Conservation (phyloP, 805 yeast species). For the Candida insectalens region DNA sequence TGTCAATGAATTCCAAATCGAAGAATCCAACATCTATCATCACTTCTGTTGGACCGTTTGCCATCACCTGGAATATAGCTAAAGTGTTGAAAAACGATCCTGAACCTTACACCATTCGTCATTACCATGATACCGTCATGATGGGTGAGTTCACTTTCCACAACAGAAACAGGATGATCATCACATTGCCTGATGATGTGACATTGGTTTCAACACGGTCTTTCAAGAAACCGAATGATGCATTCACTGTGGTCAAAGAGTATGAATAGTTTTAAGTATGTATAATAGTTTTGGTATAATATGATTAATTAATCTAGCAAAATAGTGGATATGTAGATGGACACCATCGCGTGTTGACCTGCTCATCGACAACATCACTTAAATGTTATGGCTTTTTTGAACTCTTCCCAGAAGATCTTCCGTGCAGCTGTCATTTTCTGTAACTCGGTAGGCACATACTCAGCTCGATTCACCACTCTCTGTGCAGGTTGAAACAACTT, state of each 20-base stretch:
- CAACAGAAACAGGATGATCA: slow-evolving; percentile 57
- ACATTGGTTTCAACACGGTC: slow-evolving; percentile 54
- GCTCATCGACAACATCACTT: too few relatives aligned
- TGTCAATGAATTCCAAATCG: slow-evolving; percentile 44
- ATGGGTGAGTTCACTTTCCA: slow-evolving; percentile 77
- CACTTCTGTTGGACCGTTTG: slow-evolving; percentile 74
- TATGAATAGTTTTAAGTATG: not conserved
- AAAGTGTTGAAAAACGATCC: slow-evolving; percentile 46
- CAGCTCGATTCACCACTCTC: slow-evolving; percentile 2
- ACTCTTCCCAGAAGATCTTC: slow-evolving; percentile 49
- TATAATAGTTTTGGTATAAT: not conserved
- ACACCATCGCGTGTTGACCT: too few relatives aligned
- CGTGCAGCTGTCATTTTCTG: slow-evolving; percentile 58
- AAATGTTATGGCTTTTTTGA: slow-evolving; percentile 44
- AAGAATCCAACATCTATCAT: slow-evolving; percentile 56
- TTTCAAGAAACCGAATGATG: slow-evolving; percentile 42
- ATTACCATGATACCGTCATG: slow-evolving; percentile 50
- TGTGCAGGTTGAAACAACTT: not conserved
- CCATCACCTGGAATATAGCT: slow-evolving; percentile 69
- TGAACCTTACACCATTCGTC: slow-evolving; percentile 51
- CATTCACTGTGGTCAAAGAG: slow-evolving; percentile 19
- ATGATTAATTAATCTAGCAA: not conserved
- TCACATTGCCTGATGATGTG: slow-evolving; percentile 71
- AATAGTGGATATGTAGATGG: too few relatives aligned
- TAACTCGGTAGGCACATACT: slow-evolving; percentile 34